Base-by-base conservation (phyloP, 1,284 basidiomycete species). In the Flammula alnicola region DNA sequence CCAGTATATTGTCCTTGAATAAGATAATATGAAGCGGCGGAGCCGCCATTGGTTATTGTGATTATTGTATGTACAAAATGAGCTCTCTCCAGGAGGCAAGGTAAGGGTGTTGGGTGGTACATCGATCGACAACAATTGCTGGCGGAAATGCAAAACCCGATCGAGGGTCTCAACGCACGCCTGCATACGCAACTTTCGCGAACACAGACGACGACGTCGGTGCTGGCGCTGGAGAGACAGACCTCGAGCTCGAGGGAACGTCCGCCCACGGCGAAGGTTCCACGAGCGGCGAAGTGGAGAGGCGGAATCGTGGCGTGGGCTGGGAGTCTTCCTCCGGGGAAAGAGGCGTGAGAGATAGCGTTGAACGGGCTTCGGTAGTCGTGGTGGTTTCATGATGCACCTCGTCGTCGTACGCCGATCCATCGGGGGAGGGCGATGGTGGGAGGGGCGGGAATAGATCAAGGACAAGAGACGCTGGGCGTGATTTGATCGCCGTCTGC, bases 221-320 rank as follows among this genome's bases (percentile, higher is more conserved):
- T 4, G 4, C 4, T 32, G 30, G 30, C 4, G 25, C n/a, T 27
- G 47, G 40, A 1, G 47, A 49, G 6, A 23, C 44, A 3, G 27
- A 12, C 12, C 36, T 25, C 19, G 44, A 47, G 5, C 37, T 19
- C 5, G 57, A 51, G 0, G 59, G 56, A 3, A 57, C 55, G 40
- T 66, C 64, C 6, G 64, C 62, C 64, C 64, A 66, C 1, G 63
- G 54, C 29, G 57, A 59, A 5, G 51, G 37, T 1, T 49, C 57
- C 45, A 55, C 49, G 14, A 58, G 30, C 25, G 20, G 44, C 16
- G 31, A 35, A 2, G 37, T 31, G 8, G 35, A 25, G 9, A 11
- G 39, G 10, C 20, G 42, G 20, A 40, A 60, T n/a, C 51, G 40
- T 6, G 63, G 61, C 11, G 61, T 65, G 1, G 55, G 54, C 30